These are phyloP conservation scores for Bidens hawaiensis DNA, from an alignment of 140 eudicot species.

Conservation along the genomic window DNA sequence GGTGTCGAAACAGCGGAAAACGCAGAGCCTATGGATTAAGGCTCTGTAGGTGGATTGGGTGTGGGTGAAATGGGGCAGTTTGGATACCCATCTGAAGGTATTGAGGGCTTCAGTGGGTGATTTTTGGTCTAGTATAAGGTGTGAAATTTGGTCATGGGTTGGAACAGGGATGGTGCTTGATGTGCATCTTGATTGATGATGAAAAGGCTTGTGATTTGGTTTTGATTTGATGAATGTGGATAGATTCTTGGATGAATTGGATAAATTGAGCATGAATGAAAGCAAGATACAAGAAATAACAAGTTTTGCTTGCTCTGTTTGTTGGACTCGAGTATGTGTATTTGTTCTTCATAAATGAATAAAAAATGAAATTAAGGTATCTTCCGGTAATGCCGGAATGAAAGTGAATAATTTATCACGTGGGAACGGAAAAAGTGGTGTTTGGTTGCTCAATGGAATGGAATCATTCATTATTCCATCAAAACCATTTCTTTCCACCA, in stretches of 20 bases:
- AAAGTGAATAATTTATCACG: no score
- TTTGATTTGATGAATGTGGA: conserved; percentile 11
- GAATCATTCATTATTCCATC: no score
- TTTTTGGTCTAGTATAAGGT: conserved; percentile 65
- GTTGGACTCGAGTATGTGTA: no score
- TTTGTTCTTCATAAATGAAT: no score
- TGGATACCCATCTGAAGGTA: conserved; percentile 90
- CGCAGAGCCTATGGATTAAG: conserved; percentile 72
- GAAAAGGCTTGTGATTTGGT: not conserved
- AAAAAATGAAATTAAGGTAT: no score
- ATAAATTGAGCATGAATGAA: conserved; percentile 29
- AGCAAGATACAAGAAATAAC: no score
- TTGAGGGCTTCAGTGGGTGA: conserved; percentile 60
- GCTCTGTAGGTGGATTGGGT: conserved; percentile 73
- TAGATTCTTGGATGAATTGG: conserved; percentile 15
- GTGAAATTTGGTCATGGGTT: conserved; percentile 53
- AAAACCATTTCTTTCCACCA: no score
- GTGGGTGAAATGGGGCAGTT: conserved; percentile 58
- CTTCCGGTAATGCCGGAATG: no score
- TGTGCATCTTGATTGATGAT: conserved; percentile 35
- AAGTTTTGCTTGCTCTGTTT: no score
- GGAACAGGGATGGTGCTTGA: conserved; percentile 48
- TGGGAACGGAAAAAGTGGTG: no score
- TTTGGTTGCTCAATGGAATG: no score
- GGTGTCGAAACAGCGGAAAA: conserved; percentile 50